phyloP scores from a whole-genome alignment of 139 green algal species.

The Prasinococcaceae sp. region DNA sequence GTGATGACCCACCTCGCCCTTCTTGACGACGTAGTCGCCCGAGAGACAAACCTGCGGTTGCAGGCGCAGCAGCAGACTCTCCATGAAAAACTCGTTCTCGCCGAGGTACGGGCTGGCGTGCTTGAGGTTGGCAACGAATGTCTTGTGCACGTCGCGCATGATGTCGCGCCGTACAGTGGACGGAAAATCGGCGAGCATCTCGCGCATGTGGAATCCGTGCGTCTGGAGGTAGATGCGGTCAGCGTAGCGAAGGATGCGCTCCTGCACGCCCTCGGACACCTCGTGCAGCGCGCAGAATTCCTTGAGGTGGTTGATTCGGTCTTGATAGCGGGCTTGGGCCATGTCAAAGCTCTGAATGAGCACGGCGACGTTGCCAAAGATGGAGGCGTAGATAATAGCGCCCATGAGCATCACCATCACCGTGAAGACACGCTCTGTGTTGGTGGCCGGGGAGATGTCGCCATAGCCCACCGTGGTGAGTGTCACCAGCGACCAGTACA shows the following conservation, averaged over 20 bases:
- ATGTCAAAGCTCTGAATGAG: conserved; percentile 15
- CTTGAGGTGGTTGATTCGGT: conserved; percentile 11
- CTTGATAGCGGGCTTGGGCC: conserved; percentile 4
- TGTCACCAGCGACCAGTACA: conserved; percentile 10
- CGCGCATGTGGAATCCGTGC: conserved; percentile 1
- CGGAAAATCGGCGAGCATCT: neutral
- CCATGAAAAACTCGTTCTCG: conserved; percentile 3
- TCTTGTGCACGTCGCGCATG: neutral
- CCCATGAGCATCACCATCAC: conserved; percentile 11
- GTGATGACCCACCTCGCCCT: conserved; percentile 9
- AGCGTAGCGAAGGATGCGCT: conserved; percentile 6
- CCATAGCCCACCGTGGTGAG: conserved; percentile 17
- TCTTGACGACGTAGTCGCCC: conserved; percentile 7
- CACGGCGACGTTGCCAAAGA: conserved; percentile 12
- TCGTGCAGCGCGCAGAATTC: conserved; percentile 9
- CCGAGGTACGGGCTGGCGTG: conserved; percentile 1
- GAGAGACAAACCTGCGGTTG: neutral
- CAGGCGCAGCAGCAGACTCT: neutral
- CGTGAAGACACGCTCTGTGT: conserved; percentile 15
- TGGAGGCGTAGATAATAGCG: conserved; percentile 11
- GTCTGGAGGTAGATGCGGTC: neutral
- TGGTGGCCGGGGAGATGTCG: conserved; percentile 13
- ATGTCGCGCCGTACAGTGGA: neutral
- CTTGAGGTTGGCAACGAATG: neutral
- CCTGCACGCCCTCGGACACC: neutral